Evolutionary conservation across 108 stramenopile genomes (phyloP).

Genomic region (Hondaea fermentalgiana): DNA sequence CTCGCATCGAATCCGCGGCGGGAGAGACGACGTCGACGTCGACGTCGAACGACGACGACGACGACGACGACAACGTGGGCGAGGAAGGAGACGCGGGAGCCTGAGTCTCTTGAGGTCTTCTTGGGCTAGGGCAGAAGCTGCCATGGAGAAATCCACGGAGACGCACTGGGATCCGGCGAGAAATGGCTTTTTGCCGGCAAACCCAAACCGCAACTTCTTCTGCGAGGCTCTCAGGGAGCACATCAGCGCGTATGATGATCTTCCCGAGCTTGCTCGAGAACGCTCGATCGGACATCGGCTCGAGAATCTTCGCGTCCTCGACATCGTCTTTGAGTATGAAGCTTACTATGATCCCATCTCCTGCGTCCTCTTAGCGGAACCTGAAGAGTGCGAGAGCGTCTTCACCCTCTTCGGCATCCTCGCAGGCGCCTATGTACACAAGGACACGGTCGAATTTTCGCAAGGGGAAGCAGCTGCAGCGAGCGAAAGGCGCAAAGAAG

Average conservation of each 20-base stretch:
- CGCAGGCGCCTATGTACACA: not conserved
- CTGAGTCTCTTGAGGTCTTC: too few species aligned
- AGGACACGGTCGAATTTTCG: not conserved
- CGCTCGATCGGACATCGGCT: not conserved
- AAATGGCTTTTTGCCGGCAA: not conserved
- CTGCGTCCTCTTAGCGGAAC: not conserved
- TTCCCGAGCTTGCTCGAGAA: not conserved
- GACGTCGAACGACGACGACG: too few species aligned
- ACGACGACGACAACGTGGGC: too few species aligned
- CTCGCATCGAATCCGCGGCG: too few species aligned
- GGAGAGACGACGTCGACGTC: too few species aligned
- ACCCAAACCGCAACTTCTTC: not conserved
- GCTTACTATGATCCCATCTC: not conserved
- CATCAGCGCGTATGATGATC: not conserved
- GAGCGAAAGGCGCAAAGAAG: not conserved
- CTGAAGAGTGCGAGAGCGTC: not conserved
- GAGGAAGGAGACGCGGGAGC: too few species aligned
- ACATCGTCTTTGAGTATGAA: not conserved
- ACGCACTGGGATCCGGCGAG: not conserved
- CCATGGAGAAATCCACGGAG: not conserved
- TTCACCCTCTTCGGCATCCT: conserved; percentile 9
- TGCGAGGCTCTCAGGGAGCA: not conserved
- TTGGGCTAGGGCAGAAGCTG: too few species aligned
- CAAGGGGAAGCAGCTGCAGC: not conserved
- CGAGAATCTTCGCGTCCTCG: not conserved